phyloP scores from a whole-genome alignment of 257 asterid genomes.

The Fraxinus quadrangulata region DNA sequence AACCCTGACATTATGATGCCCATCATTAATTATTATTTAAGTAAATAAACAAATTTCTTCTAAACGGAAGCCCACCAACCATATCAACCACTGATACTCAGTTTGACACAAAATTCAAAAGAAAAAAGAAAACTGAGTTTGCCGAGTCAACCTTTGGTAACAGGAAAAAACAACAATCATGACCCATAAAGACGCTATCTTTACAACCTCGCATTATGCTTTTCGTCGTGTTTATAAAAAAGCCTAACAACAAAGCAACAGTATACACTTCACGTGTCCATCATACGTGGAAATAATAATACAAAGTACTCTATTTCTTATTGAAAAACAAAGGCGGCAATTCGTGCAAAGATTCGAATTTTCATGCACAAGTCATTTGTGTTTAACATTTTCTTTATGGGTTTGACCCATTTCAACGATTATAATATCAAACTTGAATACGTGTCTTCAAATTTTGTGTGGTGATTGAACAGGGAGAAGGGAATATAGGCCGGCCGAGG shows the following conservation, averaged over 20 bases:
- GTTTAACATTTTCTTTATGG: conserved; percentile 21
- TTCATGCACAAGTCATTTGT: conserved; percentile 19
- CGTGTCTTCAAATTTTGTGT: conserved; percentile 6
- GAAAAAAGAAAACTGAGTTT: conserved; percentile 24
- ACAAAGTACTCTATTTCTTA: not conserved
- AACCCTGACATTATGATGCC: conserved; percentile 38
- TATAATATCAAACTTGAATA: conserved; percentile 2
- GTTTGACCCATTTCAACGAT: conserved; percentile 25
- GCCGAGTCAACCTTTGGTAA: conserved; percentile 36
- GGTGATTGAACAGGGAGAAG: conserved; percentile 23
- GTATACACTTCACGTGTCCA: not conserved
- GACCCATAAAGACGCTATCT: conserved; percentile 41
- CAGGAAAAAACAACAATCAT: conserved; percentile 39
- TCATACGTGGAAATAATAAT: too few species aligned
- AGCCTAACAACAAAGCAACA: conserved; percentile 29
- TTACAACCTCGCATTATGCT: conserved; percentile 34
- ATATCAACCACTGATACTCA: conserved; percentile 51
- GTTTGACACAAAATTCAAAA: conserved; percentile 32
- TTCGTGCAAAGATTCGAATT: conserved; percentile 40
- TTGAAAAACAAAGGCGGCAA: conserved; percentile 28
- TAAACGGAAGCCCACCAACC: conserved; percentile 64
- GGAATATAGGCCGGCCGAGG: conserved; percentile 38
- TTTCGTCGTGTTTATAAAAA: conserved; percentile 27
- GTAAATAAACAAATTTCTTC: conserved; percentile 42
- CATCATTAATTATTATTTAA: conserved; percentile 45